Evolutionary conservation across 148 eudicot genomes (phyloP).

Genomic region (Vaccinium myrtillus): DNA sequence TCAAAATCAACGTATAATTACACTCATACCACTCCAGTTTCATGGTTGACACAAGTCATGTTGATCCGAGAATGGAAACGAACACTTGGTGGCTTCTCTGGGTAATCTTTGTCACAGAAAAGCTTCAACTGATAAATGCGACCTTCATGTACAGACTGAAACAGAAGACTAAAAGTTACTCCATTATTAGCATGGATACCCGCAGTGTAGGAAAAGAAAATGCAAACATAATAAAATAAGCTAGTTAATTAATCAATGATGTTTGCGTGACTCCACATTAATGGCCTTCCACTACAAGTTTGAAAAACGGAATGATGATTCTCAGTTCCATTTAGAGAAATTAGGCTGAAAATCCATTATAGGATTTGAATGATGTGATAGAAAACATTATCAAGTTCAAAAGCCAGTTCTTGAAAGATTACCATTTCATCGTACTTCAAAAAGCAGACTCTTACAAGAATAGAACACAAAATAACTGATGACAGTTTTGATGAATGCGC

Average conservation of each 20-base stretch:
- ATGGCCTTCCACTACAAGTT: not conserved
- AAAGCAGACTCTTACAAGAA: not conserved
- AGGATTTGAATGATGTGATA: not conserved
- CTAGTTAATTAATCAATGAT: not conserved
- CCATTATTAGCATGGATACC: not conserved
- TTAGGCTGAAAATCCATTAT: not conserved
- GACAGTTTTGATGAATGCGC: not conserved
- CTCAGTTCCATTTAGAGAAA: constrained; percentile 3
- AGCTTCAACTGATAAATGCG: constrained; percentile 60
- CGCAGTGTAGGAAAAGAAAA: not conserved
- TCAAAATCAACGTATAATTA: not conserved
- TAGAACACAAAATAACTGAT: not conserved
- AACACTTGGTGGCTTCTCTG: constrained; percentile 58
- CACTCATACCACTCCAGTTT: constrained; percentile 48
- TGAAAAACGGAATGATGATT: not conserved
- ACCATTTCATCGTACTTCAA: not conserved
- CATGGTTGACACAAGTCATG: constrained; percentile 56
- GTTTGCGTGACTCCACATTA: not conserved
- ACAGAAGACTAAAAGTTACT: not conserved
- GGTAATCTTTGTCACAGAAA: constrained; percentile 58
- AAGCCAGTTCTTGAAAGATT: not conserved
- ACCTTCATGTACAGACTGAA: constrained; percentile 57
- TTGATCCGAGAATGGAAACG: constrained; percentile 52
- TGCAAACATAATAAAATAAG: not conserved
- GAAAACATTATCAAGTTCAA: not conserved